Evolutionary conservation across 805 yeast species (phyloP), one percentile per base, ranked within the genome.

Genomic region (Ogataea degrootiae): DNA sequence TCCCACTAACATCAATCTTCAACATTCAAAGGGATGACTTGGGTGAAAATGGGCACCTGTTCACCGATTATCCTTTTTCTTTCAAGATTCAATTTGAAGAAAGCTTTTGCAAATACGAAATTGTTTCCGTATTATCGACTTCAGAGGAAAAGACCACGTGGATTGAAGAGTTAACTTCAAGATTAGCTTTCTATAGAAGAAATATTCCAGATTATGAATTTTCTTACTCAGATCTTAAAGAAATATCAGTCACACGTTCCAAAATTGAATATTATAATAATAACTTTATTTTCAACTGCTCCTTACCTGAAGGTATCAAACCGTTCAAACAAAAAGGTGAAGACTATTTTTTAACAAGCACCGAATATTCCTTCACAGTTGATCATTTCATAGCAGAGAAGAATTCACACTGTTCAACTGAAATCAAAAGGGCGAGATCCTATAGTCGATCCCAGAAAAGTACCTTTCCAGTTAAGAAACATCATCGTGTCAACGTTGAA

Each of bases 41-140:
- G 11, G 60, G 56, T 19, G 63, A 56, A 31, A 44, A 44, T 22
- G 61, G 57, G 17, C 58, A 42, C 63, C 22, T 68, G 8, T 56
- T 50, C 43, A 62, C 76, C 0, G 54, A 49, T 2, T 65, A 63
- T 51, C 60, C 66, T 0, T 49, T 58, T 41, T 49, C 61, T 9
- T 62, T 79, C 42, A 80, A 79, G 52, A 31, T 82, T 1, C 54
- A 68, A 4, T 79, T 78, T 62, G 84, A 79, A 55, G 51, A 69
- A 36, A 55, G 65, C 11, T 68, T 56, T 45, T 62, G 65, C 37
- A 60, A 73, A 1, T 74, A 67, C 56, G 87, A 82, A 58, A 39
- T 80, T 1, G 53, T 76, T 23, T 56, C 76, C 9, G 44, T 71
- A 4, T 62, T 69, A 14, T 50, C 63, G 0, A 57, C 64, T 38